These are phyloP conservation scores for Planoprotostelium fungivorum DNA, from an alignment of 78 protist genomes.

Conservation along the genomic window DNA sequence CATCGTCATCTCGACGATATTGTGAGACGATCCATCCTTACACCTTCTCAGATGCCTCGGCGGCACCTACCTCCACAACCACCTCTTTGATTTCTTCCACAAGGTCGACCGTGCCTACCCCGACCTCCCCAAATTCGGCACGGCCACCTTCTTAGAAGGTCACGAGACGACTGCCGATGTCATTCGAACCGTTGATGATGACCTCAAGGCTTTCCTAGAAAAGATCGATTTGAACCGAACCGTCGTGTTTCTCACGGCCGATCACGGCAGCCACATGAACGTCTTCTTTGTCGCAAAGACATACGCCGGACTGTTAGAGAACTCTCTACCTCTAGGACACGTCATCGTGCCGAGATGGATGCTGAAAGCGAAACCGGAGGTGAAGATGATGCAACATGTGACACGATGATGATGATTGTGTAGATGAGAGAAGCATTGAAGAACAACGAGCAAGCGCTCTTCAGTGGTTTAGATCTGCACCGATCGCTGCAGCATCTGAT, in stretches of 20 bases:
- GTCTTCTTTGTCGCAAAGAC: too few species aligned
- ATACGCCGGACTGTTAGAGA: background rate
- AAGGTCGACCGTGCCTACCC: conserved; percentile 23
- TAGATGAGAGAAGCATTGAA: background rate
- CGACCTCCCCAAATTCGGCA: conserved; percentile 22
- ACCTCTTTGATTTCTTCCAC: conserved; percentile 24
- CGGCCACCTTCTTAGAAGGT: conserved; percentile 29
- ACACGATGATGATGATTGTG: background rate
- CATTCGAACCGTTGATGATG: conserved; percentile 2
- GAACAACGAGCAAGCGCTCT: background rate
- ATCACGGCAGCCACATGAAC: conserved; percentile 31
- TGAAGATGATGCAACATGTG: background rate
- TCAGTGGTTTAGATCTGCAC: background rate
- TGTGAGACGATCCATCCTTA: conserved; percentile 17
- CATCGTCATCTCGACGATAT: too few species aligned
- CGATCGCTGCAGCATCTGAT: background rate
- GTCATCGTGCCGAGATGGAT: background rate
- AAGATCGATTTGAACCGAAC: conserved; percentile 18
- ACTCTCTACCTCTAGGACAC: background rate
- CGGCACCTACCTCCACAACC: conserved; percentile 3
- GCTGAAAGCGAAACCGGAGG: background rate
- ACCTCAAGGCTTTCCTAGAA: conserved; percentile 1
- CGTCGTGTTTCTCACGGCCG: conserved; percentile 6
- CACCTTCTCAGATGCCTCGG: conserved; percentile 24
- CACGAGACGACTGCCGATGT: conserved; percentile 49